Base-by-base conservation (phyloP, 1,284 basidiomycete species). In the Austroboletus rostrupii region DNA sequence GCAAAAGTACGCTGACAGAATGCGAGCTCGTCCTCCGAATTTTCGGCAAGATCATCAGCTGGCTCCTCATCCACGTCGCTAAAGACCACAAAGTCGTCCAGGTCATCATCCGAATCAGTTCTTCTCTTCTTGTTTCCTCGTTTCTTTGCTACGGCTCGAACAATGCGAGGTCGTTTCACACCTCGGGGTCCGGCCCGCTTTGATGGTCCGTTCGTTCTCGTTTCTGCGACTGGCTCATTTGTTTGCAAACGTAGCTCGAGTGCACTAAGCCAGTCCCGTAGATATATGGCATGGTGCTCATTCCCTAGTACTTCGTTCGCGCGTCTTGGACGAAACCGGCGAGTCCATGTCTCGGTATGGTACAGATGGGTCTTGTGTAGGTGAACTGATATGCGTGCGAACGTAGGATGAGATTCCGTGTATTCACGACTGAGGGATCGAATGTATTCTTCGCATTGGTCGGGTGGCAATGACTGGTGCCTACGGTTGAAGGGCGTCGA, bases 291-390 rank as follows among this genome's bases (percentile, higher is more conserved):
- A 50, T 83, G 81, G 5, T 70, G 62, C 64, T 90, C 84, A 64
- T 96, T 97, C 10, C 90, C 91, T 1, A 97, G 73, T 1, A 96
- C 84, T 57, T 95, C 80, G 14, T 78, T 72, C 1, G 92, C 88
- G 32, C 72, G 69, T 46, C 74, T 77, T 9, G 94, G 94, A 21
- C 81, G 80, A 77, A 89, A 96, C 55, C 80, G 85, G 45, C 90
- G 84, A 31, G 77, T 72, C 92, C 92, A 96, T 5, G 78, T 66
- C 36, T 84, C 79, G 66, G 37, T 19, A 48, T 49, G 43, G 17
- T 23, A 36, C 20, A 32, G 47, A 16, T 45, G 29, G 8, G 3
- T n/a, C n/a, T 8, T 37, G 56, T 47, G 50, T 50, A 39, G 47
- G 33, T 57, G 52, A 39, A 69, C 57, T 32, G 73, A 56, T 47